phyloP scores from a whole-genome alignment of 164 flowering plant species.

The Vitis rotundifolia region DNA sequence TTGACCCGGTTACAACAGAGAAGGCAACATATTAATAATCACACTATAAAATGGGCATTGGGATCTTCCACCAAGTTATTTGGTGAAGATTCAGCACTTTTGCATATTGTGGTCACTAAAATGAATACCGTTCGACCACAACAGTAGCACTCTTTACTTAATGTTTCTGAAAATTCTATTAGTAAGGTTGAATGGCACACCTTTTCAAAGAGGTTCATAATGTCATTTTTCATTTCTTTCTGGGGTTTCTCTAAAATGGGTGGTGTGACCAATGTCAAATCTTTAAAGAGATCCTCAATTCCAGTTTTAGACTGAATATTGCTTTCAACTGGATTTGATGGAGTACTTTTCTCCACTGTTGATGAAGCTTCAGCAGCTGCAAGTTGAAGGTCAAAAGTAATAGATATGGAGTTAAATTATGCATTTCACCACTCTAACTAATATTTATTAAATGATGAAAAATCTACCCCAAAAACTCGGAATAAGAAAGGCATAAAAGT shows the following conservation, averaged over 20 bases:
- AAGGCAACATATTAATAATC: neutral
- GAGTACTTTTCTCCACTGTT: slow-evolving; percentile 4
- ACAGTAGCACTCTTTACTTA: no score
- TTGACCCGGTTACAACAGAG: neutral
- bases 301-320: slow-evolving; percentile 11
- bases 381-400: neutral
- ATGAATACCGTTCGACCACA: no score
- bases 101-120: no score
- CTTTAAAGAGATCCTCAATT: slow-evolving; percentile 19
- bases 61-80: neutral
- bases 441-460: neutral
- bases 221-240: slow-evolving; percentile 27
- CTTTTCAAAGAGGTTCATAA: slow-evolving; percentile 30
- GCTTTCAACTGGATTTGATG: neutral
- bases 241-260: slow-evolving; percentile 11
- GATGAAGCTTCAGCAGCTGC: slow-evolving; percentile 20
- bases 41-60: neutral
- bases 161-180: neutral
- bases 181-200: slow-evolving; percentile 1
- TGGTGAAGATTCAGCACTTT: neutral
- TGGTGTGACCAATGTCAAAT: slow-evolving; percentile 10
- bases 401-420: neutral
- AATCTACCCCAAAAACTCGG: neutral
- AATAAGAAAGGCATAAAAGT: neutral
- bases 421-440: neutral